phyloP scores from a whole-genome alignment of 2,329 filamentous ascomycete species.

The Immersiporthe knoxdaviesiana region DNA sequence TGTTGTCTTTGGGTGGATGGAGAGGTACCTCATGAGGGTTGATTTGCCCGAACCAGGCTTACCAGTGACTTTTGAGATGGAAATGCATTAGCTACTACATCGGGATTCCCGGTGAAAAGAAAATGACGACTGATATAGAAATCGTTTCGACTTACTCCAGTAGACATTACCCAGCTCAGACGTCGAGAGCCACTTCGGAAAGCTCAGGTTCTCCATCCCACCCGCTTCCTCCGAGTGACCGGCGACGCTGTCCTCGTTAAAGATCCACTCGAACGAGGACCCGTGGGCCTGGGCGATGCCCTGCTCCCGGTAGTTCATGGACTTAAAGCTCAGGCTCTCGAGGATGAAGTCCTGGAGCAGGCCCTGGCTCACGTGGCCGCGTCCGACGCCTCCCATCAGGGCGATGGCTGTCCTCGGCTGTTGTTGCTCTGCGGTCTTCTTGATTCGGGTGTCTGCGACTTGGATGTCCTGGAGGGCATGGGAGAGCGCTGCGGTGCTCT shows the following conservation, averaged over 20 bases:
- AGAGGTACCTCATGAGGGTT: conserved; percentile 47
- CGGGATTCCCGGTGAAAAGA: too few species aligned
- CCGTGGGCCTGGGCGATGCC: conserved; percentile 23
- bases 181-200: conserved; percentile 24
- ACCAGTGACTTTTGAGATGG: conserved; percentile 38
- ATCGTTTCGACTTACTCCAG: conserved; percentile 24
- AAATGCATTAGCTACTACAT: background rate
- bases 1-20: conserved; percentile 32
- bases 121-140: too few species aligned
- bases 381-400: background rate
- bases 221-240: background rate
- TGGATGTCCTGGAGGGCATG: background rate
- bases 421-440: background rate
- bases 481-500: background rate
- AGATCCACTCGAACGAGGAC: conserved; percentile 25
- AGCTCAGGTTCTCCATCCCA: conserved; percentile 1
- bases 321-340: conserved; percentile 19
- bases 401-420: background rate
- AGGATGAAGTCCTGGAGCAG: conserved; percentile 26
- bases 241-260: background rate
- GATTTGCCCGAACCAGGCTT: conserved; percentile 53
- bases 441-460: background rate
- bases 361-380: background rate
- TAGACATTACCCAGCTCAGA: conserved; percentile 22
- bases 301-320: conserved; percentile 22